phyloP scores from a whole-genome alignment of 2,329 filamentous ascomycete species.

The Trichophyton benhamiae region DNA sequence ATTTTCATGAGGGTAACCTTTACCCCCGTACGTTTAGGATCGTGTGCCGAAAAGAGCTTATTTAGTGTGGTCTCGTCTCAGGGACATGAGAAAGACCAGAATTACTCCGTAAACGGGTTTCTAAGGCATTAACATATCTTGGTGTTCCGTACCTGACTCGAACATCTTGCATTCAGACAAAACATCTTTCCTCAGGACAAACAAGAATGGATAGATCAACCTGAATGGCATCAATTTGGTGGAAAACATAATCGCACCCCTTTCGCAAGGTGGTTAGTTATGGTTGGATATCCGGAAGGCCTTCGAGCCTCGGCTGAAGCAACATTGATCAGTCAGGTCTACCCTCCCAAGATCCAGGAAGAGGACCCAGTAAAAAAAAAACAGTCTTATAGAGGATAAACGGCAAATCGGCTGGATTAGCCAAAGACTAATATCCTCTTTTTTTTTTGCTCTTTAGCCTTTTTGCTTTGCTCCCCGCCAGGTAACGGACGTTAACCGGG shows the following conservation, averaged over 20 bases:
- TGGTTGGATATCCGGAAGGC: background rate
- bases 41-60: background rate
- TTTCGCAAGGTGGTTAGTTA: background rate
- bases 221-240: background rate
- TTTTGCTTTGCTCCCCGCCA: background rate
- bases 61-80: background rate
- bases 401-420: background rate
- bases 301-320: background rate
- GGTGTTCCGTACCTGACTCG: background rate
- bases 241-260: background rate
- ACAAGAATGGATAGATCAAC: background rate
- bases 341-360: background rate
- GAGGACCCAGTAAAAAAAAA: background rate
- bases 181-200: no score
- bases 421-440: background rate
- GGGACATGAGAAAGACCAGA: background rate
- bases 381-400: background rate
- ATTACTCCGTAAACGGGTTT: conserved; percentile 1
- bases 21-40: background rate
- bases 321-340: background rate
- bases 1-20: background rate
- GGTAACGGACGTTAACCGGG: background rate
- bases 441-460: background rate
- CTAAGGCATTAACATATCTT: background rate
- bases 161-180: background rate